A percentile compares a stretch with the other conserved stretches of the same genome.
phyloP scores from a whole-genome alignment of 257 asterid genomes.

The Solanum gandarillasii region DNA sequence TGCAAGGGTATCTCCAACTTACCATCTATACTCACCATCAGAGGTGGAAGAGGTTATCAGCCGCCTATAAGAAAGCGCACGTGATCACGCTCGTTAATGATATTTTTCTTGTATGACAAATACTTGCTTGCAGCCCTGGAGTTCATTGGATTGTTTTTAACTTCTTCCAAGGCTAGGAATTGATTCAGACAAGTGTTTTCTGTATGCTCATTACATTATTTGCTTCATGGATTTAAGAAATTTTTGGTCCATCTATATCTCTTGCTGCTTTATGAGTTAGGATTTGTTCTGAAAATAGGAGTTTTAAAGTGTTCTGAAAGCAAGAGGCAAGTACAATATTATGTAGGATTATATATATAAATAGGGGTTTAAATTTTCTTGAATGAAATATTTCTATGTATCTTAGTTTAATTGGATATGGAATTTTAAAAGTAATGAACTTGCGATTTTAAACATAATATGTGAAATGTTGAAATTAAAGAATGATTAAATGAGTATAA shows the following conservation, averaged over 20 bases:
- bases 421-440: not conserved
- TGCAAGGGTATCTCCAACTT: slow-evolving; percentile 54
- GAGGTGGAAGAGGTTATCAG: slow-evolving; percentile 54
- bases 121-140: not conserved
- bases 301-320: not conserved
- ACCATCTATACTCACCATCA: slow-evolving; percentile 53
- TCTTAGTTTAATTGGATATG: not conserved
- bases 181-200: not conserved
- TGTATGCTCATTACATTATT: not conserved
- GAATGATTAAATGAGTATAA: no score
- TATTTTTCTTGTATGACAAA: not conserved
- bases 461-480: not conserved
- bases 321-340: rapidly evolving
- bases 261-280: not conserved
- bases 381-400: not conserved
- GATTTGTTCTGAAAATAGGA: not conserved
- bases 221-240: not conserved
- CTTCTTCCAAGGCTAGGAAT: not conserved
- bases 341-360: not conserved
- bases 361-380: not conserved
- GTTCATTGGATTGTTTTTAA: not conserved
- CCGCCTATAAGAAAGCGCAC: slow-evolving; percentile 25
- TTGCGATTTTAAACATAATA: not conserved
- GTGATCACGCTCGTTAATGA: not conserved
- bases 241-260: not conserved